phyloP scores from a whole-genome alignment of 2,329 filamentous ascomycete genomes.

The Ascocoryne sarcoides region DNA sequence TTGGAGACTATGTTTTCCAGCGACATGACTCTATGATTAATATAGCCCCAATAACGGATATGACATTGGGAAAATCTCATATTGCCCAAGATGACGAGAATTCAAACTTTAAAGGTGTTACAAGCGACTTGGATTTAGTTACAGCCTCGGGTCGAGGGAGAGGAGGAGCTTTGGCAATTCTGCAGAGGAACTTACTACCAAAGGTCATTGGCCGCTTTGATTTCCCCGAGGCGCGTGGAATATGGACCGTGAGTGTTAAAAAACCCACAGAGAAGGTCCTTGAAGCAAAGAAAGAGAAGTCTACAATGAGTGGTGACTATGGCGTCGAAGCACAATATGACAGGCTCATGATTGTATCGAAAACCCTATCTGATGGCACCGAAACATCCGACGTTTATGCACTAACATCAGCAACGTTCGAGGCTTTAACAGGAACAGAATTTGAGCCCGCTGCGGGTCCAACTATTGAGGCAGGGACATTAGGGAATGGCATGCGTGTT shows the following conservation, averaged over 20 bases:
- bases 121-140: conserved; percentile 50
- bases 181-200: conserved; percentile 72
- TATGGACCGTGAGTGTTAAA: conserved; percentile 73
- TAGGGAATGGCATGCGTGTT: conserved; percentile 72
- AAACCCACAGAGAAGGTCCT: conserved; percentile 56
- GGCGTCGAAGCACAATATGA: conserved; percentile 57
- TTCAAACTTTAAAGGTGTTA: conserved; percentile 37
- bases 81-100: conserved; percentile 37
- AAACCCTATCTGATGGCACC: conserved; percentile 51
- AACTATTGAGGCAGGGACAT: conserved; percentile 75
- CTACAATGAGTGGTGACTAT: conserved; percentile 41
- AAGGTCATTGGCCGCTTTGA: conserved; percentile 60
- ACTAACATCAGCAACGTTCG: conserved; percentile 63
- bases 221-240: conserved; percentile 62
- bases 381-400: conserved; percentile 74
- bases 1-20: conserved; percentile 62
- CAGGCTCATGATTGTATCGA: conserved; percentile 76
- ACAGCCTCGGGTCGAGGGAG: conserved; percentile 55
- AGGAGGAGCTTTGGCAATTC: conserved; percentile 61
- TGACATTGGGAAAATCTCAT: conserved; percentile 56
- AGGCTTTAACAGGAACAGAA: conserved; percentile 72
- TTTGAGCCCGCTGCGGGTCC: conserved; percentile 85
- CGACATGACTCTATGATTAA: conserved; percentile 70
- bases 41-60: conserved; percentile 69
- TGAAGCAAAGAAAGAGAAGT: conserved; percentile 38